phyloP scores from a whole-genome alignment of 164 flowering plant species.

The Annona cherimola region DNA sequence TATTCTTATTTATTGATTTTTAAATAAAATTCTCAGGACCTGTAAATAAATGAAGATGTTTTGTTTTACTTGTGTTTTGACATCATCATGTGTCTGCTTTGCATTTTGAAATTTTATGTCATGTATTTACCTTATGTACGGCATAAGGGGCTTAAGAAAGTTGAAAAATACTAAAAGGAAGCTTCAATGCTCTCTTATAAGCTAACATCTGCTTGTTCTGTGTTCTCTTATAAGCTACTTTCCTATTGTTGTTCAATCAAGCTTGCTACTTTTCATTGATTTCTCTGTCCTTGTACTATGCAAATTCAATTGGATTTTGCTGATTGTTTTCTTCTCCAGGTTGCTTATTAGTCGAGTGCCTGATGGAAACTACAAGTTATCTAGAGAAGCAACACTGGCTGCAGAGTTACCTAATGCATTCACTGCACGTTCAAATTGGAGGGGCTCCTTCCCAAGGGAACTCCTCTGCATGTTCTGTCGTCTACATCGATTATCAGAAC shows the following conservation, averaged over 20 bases:
- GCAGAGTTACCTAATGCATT: slow-evolving; percentile 71
- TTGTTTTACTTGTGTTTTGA: neutral
- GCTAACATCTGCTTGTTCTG: no score
- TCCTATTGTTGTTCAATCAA: no score
- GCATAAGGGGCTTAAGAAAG: neutral
- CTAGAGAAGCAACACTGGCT: slow-evolving; percentile 70
- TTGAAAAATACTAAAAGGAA: neutral
- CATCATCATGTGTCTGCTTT: neutral
- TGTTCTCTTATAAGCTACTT: no score
- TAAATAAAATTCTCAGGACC: no score
- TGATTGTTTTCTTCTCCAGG: slow-evolving; percentile 31
- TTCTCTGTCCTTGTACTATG: neutral
- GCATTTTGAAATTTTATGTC: neutral
- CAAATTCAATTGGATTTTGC: neutral
- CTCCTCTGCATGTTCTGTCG: slow-evolving; percentile 77
- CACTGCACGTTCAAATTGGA: slow-evolving; percentile 82
- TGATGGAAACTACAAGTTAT: slow-evolving; percentile 70
- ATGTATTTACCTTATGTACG: neutral
- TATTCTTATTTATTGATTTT: neutral
- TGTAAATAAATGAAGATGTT: neutral
- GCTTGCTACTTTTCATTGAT: neutral
- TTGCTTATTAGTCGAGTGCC: slow-evolving; percentile 68
- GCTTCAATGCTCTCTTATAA: neutral
- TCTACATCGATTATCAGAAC: slow-evolving; percentile 74
- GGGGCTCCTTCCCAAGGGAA: slow-evolving; percentile 79